Evolutionary conservation across 2,329 filamentous ascomycete genomes (phyloP), one percentile per base, ranked within the genome.

Genomic region (Penicillium aurantiogriseum): DNA sequence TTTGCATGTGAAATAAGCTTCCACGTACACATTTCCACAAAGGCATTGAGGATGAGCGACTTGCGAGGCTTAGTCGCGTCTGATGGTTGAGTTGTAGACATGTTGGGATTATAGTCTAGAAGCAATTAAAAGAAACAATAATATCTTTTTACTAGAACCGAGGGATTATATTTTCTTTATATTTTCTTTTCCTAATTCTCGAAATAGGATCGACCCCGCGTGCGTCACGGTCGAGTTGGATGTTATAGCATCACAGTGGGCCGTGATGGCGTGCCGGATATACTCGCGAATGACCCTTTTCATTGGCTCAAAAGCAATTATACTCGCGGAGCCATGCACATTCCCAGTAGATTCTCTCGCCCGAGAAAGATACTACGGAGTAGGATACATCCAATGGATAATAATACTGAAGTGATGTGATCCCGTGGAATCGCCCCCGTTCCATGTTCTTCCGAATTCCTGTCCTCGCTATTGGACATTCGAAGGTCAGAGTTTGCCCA

Each of bases 31-130:
- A 79, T 79, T 67, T 79, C 77, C 27, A 80, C 79, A 58, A 82
- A 82, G 27, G 79, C 79, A 74, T 81, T 81, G 65, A 81, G 72
- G 52, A 81, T 80, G 13, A 80, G 68, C 50, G 75, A 76, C 66
- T 81, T 81, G 59, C 69, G 71, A n/a, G 71, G 66, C 51, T 70
- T 73, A 35, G 19, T 51, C 52, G 57, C 64, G 52, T 66, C 49
- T 39, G 62, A 57, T 36, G 39, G 19, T 43, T 33, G 50, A 45
- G 50, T 21, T 13, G 11, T 25, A 17, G 51, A 47, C 51, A 54
- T 54, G 7, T 17, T 54, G n/a, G 27, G 19, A 15, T 21, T 46
- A 4, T 15, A 15, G 4, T 7, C n/a, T 31, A 15, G 27, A 33
- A 33, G 27, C 4, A 15, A 42, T 25, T 25, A 7, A 21, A 15